Percentiles rank a stretch among this genome's conserved stretches.
Conservation (phyloP, 1,139 yeast genomes). For the Spencermartinsiella ligniputridi region DNA sequence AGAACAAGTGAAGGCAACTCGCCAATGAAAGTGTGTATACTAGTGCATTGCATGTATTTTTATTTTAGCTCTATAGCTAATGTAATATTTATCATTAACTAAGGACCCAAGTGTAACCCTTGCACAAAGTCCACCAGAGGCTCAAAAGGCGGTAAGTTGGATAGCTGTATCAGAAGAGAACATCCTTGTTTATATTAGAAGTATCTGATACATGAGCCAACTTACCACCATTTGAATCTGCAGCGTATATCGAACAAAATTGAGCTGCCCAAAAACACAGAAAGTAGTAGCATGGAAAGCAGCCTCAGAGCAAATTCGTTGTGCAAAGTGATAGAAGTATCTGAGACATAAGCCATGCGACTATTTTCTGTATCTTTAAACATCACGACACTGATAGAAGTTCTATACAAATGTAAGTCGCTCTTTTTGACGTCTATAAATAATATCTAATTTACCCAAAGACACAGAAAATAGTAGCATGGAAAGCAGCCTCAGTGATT, state of each 20-base stretch:
- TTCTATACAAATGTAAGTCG: too few species aligned
- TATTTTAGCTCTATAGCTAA: neutral
- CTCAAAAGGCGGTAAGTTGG: neutral
- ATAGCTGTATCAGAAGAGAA: neutral
- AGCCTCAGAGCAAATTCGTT: neutral
- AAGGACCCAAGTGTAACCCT: neutral
- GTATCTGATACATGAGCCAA: slow-evolving; percentile 1
- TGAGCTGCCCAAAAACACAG: neutral
- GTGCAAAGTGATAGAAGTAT: neutral
- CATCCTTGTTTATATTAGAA: neutral
- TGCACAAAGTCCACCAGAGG: neutral
- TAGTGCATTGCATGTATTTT: neutral
- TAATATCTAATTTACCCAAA: neutral
- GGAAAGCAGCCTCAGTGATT: neutral
- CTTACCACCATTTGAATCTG: neutral
- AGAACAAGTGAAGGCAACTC: slow-evolving; percentile 6
- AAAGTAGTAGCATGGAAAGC: neutral
- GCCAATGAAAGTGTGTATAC: slow-evolving; percentile 1
- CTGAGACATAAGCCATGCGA: neutral
- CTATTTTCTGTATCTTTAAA: neutral
- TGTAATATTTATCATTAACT: neutral
- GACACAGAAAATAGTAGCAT: neutral
- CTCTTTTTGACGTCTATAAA: too few species aligned
- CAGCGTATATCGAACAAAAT: too few species aligned
- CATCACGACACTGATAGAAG: too few species aligned